Base-by-base conservation (phyloP, 2,329 filamentous ascomycete genomes). In the Stachybotrys echinatus region DNA sequence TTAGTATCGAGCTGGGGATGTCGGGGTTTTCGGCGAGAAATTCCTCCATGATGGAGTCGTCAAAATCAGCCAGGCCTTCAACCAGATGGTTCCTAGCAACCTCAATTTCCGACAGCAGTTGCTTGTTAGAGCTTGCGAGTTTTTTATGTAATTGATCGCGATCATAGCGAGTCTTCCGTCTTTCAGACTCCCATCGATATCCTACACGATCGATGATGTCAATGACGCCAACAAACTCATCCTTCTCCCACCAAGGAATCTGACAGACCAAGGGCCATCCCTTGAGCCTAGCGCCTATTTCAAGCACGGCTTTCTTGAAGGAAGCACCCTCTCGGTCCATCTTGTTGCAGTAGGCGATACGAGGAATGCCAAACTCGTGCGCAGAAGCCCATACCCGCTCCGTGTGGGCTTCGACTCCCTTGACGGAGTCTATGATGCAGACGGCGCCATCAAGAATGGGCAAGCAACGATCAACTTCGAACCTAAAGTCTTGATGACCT, bases 331-430 rank as follows among this genome's bases (percentile, higher is more conserved):
- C 85, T 23, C 88, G 83, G 61, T 92, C 88, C 6, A 92, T 76
- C 62, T 91, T 91, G 69, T 92, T 91, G 59, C 90, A 81, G 57
- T 85, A 90, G 44, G 89, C 76, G 47, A 91, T 79, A 21, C 90
- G 80, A 0, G 94, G 94, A 39, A 97, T 95, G 20, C 77, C 78
- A 64, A 95, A 95, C 43, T 85, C 83, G 48, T 88, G 89, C 6
- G 94, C 92, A 55, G 96, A 94, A 14, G 81, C 79, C 94, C 94
- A 99, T 3, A 99, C 94, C 59, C 95, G 87, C 65, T 99, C 94
- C 0, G 94, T 97, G 65, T 97, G 94, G 2, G 94, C 92, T 69
- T 99, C 94, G 20, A 99, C 94, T 1, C 91, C 91, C 53, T 92
- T 91, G 37, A 96, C 91, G 0, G 89, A 91, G 64, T 96, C 91